Percentiles rank a stretch among this genome's conserved stretches.
phyloP scores from a whole-genome alignment of 306 rosid genomes.

The Amphicarpaea edgeworthii region DNA sequence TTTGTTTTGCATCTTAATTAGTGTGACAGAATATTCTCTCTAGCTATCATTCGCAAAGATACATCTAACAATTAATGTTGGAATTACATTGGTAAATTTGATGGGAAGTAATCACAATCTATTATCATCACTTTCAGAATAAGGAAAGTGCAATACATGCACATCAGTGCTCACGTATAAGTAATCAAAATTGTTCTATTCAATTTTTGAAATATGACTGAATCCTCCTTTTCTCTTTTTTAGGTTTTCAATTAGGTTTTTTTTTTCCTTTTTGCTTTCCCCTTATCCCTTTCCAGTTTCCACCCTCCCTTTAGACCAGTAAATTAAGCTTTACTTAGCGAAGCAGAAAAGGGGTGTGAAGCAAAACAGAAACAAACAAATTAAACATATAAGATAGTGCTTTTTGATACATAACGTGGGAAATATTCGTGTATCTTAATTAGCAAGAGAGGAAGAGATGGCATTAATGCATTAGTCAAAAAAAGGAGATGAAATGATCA shows the following conservation, averaged over 20 bases:
- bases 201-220: conserved; percentile 13
- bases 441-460: not conserved
- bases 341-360: conserved; percentile 21
- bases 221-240: not conserved
- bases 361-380: conserved; percentile 30
- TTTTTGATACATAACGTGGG: conserved; percentile 16
- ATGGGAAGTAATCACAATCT: not conserved
- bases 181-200: conserved; percentile 15
- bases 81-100: not conserved
- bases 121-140: conserved; percentile 19
- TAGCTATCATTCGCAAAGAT: conserved; percentile 4
- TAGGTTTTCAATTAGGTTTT: not conserved
- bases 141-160: conserved; percentile 21
- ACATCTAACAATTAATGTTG: not conserved
- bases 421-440: not conserved
- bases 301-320: conserved; percentile 20
- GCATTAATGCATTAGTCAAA: conserved; percentile 25
- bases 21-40: not conserved
- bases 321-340: conserved; percentile 32
- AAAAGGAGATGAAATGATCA: conserved; percentile 27
- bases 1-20: not conserved
- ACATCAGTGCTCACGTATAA: not conserved
- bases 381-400: not conserved
- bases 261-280: conserved; percentile 1
- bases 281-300: conserved; percentile 25